phyloP scores from a whole-genome alignment of 768 basidiomycete genomes.

The Piloderma croceum region DNA sequence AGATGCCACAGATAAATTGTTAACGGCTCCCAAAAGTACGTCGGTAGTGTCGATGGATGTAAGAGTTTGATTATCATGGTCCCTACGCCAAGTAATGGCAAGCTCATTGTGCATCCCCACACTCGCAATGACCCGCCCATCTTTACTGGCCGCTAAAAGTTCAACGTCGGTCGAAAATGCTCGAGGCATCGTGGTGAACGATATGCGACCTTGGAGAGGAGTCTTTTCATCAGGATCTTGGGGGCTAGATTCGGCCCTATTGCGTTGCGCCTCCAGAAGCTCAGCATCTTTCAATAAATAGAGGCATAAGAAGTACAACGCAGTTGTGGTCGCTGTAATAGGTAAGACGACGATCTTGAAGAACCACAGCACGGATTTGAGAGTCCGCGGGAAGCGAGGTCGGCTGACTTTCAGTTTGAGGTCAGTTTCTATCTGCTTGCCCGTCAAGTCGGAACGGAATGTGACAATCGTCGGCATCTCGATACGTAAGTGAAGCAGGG shows the following conservation, averaged over 20 bases:
- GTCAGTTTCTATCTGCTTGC: slow-evolving; percentile 14
- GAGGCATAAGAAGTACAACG: slow-evolving; percentile 71
- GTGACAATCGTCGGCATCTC: slow-evolving; percentile 77
- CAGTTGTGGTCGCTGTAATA: slow-evolving; percentile 68
- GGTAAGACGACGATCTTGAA: slow-evolving; percentile 81
- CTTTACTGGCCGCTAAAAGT: slow-evolving; percentile 62
- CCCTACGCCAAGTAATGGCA: slow-evolving; percentile 59
- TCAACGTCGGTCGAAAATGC: slow-evolving; percentile 80
- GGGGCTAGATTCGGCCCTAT: slow-evolving; percentile 44
- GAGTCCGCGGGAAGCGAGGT: slow-evolving; percentile 29
- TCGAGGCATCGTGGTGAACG: slow-evolving; percentile 73
- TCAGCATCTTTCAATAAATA: slow-evolving; percentile 91
- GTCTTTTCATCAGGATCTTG: slow-evolving; percentile 17
- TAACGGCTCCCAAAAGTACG: slow-evolving; percentile 44
- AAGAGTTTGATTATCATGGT: slow-evolving; percentile 30
- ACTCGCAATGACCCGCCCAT: slow-evolving; percentile 61
- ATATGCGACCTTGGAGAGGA: slow-evolving; percentile 38
- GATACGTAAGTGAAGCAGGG: slow-evolving; percentile 70
- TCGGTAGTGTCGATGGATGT: slow-evolving; percentile 47
- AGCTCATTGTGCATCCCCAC: slow-evolving; percentile 79
- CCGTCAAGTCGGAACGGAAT: slow-evolving; percentile 41
- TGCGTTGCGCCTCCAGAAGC: slow-evolving; percentile 78
- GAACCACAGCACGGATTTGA: slow-evolving; percentile 64
- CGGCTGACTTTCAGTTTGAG: slow-evolving; percentile 25
- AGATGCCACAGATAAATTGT: slow-evolving; percentile 41